Percentiles rank a stretch among this genome's conserved stretches.
Evolutionary conservation across 768 basidiomycete species (phyloP).

Genomic region (Termitomyces titanicus): DNA sequence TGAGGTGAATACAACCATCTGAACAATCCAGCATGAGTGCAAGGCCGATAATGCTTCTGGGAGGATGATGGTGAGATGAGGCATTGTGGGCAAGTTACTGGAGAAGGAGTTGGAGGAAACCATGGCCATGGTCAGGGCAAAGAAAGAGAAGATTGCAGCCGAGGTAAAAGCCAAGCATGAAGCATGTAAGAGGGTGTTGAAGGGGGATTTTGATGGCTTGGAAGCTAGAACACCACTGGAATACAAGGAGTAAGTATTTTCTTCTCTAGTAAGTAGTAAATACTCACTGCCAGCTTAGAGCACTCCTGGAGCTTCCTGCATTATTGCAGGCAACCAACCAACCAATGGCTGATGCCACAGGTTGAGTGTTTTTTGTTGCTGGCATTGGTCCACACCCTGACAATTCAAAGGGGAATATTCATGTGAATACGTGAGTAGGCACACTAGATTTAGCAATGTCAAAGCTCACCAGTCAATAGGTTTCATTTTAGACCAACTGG

Average conservation of each 20-base stretch:
- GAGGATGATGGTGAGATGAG: too few species aligned
- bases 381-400: conserved; percentile 3
- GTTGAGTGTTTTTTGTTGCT: conserved; percentile 6
- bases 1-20: background rate
- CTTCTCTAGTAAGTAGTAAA: too few species aligned
- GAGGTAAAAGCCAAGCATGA: too few species aligned
- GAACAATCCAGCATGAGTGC: background rate
- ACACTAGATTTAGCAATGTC: too few species aligned
- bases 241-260: too few species aligned
- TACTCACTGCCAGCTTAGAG: too few species aligned
- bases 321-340: background rate
- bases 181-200: too few species aligned
- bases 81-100: background rate
- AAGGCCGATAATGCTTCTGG: background rate
- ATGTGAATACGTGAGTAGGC: conserved; percentile 8
- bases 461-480: too few species aligned
- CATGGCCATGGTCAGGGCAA: background rate
- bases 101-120: background rate
- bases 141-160: background rate
- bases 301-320: too few species aligned
- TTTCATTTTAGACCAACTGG: too few species aligned
- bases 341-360: conserved; percentile 8
- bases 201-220: too few species aligned
- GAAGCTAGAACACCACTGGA: too few species aligned
- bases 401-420: conserved; percentile 1